Evolutionary conservation across 2,329 filamentous ascomycete genomes (phyloP), one percentile per base, ranked within the genome.

Genomic region (Penicillium corylophilum): DNA sequence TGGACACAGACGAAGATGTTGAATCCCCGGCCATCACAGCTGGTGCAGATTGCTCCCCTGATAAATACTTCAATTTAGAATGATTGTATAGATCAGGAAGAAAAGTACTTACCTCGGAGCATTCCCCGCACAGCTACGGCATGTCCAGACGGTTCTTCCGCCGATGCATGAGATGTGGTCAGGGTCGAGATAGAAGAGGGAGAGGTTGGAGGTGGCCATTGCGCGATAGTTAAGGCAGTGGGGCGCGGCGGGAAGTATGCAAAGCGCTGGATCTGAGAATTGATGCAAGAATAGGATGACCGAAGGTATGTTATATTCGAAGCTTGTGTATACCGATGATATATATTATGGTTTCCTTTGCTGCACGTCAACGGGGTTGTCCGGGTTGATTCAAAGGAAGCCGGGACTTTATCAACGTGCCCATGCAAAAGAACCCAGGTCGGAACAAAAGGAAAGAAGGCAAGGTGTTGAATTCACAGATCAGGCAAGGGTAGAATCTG

Each of bases 51-150:
- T 13, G 61, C 29, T 22, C 50, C 61, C 53, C 68, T 70, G 16
- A 3, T 12, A 8, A 18, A n/a, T 1, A 24, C 33, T 23, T 57
- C 16, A 53, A 35, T 10, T 40, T 33, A 23, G 6, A 15, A 12
- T 41, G 22, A 26, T 41, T 6, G 7, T 26, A 6, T 2, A 26
- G 10, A 13, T 8, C 15, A 35, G 23, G 9, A n/a, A 15, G n/a
- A 22, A 22, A 16, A 4, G 13, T 38, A 42, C 46, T 26, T 62
- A 72, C 70, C 70, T 66, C 22, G 69, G 69, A 47, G 69, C 67
- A 53, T 72, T 70, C 0, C 70, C 70, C 16, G 70, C 70, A 42
- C 70, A 72, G 40, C 54, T 55, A n/a, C 62, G 62, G 53, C 70
- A 72, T 40, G 69, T 72, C 13, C 66, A 7, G 22, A 70, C 66